Evolutionary conservation across 306 rosid species (phyloP), one percentile per base, ranked within the genome.

Genomic region (Malus fusca): DNA sequence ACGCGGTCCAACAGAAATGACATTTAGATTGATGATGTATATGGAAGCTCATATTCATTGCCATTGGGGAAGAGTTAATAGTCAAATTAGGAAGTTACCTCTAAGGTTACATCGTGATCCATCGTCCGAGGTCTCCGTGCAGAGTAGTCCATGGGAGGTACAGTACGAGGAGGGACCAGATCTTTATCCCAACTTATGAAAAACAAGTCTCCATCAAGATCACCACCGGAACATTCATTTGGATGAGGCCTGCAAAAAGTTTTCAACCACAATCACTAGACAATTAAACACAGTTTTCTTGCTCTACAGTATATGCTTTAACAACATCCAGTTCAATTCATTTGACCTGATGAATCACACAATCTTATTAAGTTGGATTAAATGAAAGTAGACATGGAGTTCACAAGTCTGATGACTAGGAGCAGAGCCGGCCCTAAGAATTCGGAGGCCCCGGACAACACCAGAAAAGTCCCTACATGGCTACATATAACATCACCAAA

Each of bases 201-300:
- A 84, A 71, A 94, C 75, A 87, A 87, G 83, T 94, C 98, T 66
- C 98, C 98, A 73, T 94, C 98, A 75, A 94, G 97, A 83, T 94
- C 98, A 37, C 96, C 98, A 5, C 98, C 98, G 13, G 98, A 94
- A 86, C 98, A 94, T 85, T 94, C 98, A 89, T 89, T 94, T 40
- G 97, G 93, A 83, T 94, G 98, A 73, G 98, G 98, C 88, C 98
- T 94, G 98, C 43, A 53, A 67, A 66, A 77, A 74, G 71, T 42
- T 25, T 77, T 31, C 44, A 70, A 72, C 76, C 75, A 52, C 77
- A 72, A 66, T 66, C 46, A 78, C 53, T 58, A 73, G 68, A 72
- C 62, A 69, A 14, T 56, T 28, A 77, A 37, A 77, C 63, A 11
- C 66, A 30, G 35, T 75, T 42, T 70, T 15, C 64, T 4, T 15